Evolutionary conservation across 768 basidiomycete genomes (phyloP).

Genomic region (Sporobolomyces phaffii): DNA sequence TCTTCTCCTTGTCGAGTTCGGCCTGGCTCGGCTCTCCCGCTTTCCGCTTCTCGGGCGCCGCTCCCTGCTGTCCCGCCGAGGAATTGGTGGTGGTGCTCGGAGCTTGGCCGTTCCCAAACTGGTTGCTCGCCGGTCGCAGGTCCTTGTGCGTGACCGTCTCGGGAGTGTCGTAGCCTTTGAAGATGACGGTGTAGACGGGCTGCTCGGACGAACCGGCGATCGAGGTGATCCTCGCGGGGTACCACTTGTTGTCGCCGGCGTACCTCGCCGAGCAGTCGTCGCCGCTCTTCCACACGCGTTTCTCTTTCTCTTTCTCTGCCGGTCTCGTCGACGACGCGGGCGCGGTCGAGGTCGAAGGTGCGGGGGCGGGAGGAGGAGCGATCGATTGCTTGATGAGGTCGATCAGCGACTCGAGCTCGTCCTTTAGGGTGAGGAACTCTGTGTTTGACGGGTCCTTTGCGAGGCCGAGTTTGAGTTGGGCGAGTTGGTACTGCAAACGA

Average conservation of each 20-base stretch:
- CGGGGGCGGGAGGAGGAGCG: constrained; percentile 42
- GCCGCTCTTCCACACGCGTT: constrained; percentile 59
- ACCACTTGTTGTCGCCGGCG: constrained; percentile 75
- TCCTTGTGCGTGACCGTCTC: constrained; percentile 63
- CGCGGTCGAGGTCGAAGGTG: constrained; percentile 11
- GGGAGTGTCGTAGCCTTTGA: constrained; percentile 85
- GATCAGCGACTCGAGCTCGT: constrained; percentile 78
- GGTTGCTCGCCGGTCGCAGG: constrained; percentile 47
- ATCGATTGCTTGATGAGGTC: constrained; percentile 46
- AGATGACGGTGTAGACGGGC: constrained; percentile 78
- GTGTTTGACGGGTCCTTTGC: constrained; percentile 65
- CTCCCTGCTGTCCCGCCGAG: constrained; percentile 55
- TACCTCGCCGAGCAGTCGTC: constrained; percentile 82
- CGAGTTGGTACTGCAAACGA: constrained; percentile 20
- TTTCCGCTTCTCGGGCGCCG: constrained; percentile 57
- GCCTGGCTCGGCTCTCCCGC: constrained; percentile 55
- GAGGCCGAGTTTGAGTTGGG: constrained; percentile 75
- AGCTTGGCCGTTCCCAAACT: constrained; percentile 38
- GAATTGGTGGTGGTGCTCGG: background rate
- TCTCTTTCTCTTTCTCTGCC: background rate
- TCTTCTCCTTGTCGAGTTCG: constrained; percentile 70
- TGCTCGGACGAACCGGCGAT: constrained; percentile 75
- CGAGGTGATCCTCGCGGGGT: constrained; percentile 79
- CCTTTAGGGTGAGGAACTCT: constrained; percentile 66
- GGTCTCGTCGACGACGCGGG: background rate